A percentile compares a stretch with the other conserved stretches of the same genome.
phyloP scores from a whole-genome alignment of 2,329 filamentous ascomycete species.

The Gyromitra esculenta region DNA sequence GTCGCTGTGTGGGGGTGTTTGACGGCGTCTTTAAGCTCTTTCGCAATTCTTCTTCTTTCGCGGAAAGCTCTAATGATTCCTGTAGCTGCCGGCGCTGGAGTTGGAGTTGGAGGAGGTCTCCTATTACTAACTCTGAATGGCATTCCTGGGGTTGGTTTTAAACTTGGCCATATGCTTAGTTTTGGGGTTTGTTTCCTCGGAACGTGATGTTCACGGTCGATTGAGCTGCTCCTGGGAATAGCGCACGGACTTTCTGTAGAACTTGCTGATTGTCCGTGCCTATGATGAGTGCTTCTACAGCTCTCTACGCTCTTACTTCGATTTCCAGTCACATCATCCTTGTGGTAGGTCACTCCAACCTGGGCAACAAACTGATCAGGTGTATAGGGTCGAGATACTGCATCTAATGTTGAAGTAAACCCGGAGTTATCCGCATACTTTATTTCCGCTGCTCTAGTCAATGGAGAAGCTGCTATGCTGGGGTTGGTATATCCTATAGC shows the following conservation, averaged over 20 bases:
- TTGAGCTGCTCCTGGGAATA: slow-evolving; percentile 17
- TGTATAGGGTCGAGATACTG: slow-evolving; percentile 46
- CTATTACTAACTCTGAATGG: background rate
- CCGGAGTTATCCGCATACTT: slow-evolving; percentile 40
- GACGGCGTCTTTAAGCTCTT: slow-evolving; percentile 21
- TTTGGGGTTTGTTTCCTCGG: slow-evolving; percentile 27
- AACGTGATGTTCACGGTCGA: slow-evolving; percentile 10
- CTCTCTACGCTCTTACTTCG: slow-evolving; percentile 17
- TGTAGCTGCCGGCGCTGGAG: background rate
- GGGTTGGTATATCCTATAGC: background rate
- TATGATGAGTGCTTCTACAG: background rate
- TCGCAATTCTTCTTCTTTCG: slow-evolving; percentile 17
- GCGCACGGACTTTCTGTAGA: slow-evolving; percentile 4
- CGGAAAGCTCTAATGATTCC: slow-evolving; percentile 25
- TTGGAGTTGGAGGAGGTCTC: background rate
- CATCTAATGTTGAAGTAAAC: slow-evolving; percentile 48
- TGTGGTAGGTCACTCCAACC: slow-evolving; percentile 6
- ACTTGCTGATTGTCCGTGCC: slow-evolving; percentile 4
- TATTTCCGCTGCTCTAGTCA: slow-evolving; percentile 1
- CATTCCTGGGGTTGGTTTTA: background rate
- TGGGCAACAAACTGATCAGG: slow-evolving; percentile 49
- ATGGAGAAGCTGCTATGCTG: background rate
- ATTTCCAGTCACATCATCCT: slow-evolving; percentile 14
- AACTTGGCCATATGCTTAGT: background rate
- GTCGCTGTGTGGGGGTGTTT: slow-evolving; percentile 39